Evolutionary conservation across 1,284 basidiomycete genomes (phyloP).

Genomic region (Apiotrichum sp.): DNA sequence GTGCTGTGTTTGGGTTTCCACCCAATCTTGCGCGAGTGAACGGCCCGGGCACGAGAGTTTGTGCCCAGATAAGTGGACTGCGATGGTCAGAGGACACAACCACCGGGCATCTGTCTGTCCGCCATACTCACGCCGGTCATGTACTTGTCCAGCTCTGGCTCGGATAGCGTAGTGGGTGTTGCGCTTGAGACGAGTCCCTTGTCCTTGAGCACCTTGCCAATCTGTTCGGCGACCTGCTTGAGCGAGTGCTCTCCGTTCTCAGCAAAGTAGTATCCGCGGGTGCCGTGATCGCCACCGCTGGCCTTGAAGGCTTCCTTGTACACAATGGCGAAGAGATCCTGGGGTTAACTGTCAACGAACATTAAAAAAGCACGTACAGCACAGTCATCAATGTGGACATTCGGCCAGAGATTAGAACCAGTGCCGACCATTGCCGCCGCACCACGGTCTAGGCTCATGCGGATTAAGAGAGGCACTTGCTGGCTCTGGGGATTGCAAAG

Average conservation of each 20-base stretch:
- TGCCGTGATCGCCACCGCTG: slow-evolving; percentile 33
- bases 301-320: slow-evolving; percentile 22
- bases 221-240: slow-evolving; percentile 28
- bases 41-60: slow-evolving; percentile 54
- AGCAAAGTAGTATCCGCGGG: slow-evolving; percentile 43
- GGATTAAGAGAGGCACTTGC: slow-evolving; percentile 39
- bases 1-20: slow-evolving; percentile 36
- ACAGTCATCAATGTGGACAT: slow-evolving; percentile 20
- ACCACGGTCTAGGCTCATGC: slow-evolving; percentile 38
- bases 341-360: not conserved
- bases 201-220: slow-evolving; percentile 29
- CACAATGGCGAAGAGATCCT: slow-evolving; percentile 31
- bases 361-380: slow-evolving; percentile 5
- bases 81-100: too few relatives aligned
- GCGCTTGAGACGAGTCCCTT: slow-evolving; percentile 21
- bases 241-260: slow-evolving; percentile 43
- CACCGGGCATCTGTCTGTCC: too few relatives aligned
- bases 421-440: slow-evolving; percentile 41
- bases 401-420: slow-evolving; percentile 30
- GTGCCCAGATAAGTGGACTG: slow-evolving; percentile 49
- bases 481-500: slow-evolving; percentile 36
- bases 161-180: slow-evolving; percentile 30
- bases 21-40: slow-evolving; percentile 54
- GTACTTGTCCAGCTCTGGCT: slow-evolving; percentile 43
- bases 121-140: slow-evolving; percentile 21